A percentile compares a stretch with the other conserved stretches of the same genome.
Conservation (phyloP, 495 filamentous ascomycete species). For the Chaetomium fimeti region DNA sequence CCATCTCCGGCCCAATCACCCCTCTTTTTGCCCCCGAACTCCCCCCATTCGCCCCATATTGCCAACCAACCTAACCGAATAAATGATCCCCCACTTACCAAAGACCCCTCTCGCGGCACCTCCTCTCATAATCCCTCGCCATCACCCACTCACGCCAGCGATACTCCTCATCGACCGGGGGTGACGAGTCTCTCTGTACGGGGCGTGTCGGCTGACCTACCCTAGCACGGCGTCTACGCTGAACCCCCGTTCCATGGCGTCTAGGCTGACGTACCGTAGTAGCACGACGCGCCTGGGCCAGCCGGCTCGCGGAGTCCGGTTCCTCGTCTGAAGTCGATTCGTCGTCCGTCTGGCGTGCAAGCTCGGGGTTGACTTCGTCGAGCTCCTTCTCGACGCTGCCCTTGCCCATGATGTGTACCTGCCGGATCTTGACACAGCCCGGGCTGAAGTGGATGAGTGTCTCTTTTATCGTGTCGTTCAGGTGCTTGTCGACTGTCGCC, state of each 20-base stretch:
- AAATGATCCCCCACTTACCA: not conserved
- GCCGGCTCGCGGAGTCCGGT: not conserved
- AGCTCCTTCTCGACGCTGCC: not conserved
- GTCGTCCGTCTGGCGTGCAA: too few relatives aligned
- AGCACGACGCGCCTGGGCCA: not conserved
- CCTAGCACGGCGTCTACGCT: too few relatives aligned
- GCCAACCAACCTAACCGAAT: not conserved
- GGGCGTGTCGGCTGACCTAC: not conserved
- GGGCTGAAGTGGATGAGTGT: not conserved
- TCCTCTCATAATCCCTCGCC: not conserved
- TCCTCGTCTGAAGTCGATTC: not conserved
- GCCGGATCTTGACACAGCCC: not conserved
- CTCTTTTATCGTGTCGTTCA: accelerated
- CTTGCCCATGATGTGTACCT: slow-evolving; percentile 1
- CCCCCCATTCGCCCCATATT: not conserved
- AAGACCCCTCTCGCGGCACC: not conserved
- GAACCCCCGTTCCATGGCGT: too few relatives aligned
- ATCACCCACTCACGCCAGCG: not conserved
- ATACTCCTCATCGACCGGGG: not conserved
- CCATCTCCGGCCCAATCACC: not conserved
- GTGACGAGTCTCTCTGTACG: not conserved
- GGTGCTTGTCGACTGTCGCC: not conserved
- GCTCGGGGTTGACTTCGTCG: not conserved
- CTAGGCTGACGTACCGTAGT: too few relatives aligned
- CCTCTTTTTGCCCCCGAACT: not conserved